Conservation (phyloP, 2,329 filamentous ascomycete species). For the Penicillium hordei region DNA sequence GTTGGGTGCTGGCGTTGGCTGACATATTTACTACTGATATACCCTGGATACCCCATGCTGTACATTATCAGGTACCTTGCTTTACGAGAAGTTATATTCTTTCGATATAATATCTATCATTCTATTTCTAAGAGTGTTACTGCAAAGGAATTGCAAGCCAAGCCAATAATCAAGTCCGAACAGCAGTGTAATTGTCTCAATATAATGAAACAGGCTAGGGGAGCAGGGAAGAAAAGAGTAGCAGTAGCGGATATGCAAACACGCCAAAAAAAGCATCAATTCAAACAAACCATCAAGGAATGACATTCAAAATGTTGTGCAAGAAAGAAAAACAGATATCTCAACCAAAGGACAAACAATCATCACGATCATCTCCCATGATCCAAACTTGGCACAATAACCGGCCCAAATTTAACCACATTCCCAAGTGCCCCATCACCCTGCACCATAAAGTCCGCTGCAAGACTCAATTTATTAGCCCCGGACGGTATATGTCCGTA, state of each 20-base stretch:
- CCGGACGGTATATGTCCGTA: constrained; percentile 35
- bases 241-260: neutral
- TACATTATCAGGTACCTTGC: neutral
- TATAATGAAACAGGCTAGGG: neutral
- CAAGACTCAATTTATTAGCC: constrained; percentile 69
- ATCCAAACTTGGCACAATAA: constrained; percentile 86
- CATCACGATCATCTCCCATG: constrained; percentile 57
- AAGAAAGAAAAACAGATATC: neutral
- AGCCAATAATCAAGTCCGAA: neutral
- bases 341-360: neutral
- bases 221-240: neutral
- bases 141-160: neutral
- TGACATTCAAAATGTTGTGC: constrained; percentile 3
- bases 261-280: constrained; percentile 3
- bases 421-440: constrained; percentile 77
- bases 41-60: neutral
- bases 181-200: neutral
- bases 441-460: constrained; percentile 96
- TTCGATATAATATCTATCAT: neutral
- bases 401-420: constrained; percentile 94
- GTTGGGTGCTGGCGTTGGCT: neutral
- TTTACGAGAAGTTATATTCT: neutral
- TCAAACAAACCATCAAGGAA: constrained; percentile 1
- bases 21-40: neutral
- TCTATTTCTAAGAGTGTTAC: neutral